Base-by-base conservation (phyloP, 2,329 filamentous ascomycete genomes). In the Xylaria sp. region DNA sequence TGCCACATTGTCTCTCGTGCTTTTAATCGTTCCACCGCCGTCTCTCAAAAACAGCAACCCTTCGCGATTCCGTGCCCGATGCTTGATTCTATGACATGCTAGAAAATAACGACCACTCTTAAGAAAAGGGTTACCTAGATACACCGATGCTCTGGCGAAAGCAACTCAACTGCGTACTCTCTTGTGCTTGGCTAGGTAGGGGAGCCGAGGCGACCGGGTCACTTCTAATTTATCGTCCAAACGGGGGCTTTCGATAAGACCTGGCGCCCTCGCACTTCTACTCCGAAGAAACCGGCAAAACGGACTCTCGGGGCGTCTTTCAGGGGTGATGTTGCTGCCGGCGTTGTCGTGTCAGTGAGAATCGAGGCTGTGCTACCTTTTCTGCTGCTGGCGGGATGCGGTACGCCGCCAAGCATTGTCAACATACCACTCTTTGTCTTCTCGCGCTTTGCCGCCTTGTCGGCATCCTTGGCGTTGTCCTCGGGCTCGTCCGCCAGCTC, bases 211-310 rank as follows among this genome's bases (percentile, higher is more conserved):
- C 32, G 48, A 34, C 10, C 37, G 23, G 10, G 23, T 20, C 52
- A 50, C 25, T 28, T 74, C 77, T 70, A 84, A 63, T 76, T 77
- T 69, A 90, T 72, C 12, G 85, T 86, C 89, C 89, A 95, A 39
- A 94, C 90, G 15, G 92, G 92, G 23, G 92, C 91, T 82, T 94
- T 94, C 70, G 89, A 83, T 75, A 95, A 82, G 57, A 94, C 90
- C 80, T 92, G 92, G 69, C 92, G 88, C 25, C 92, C 91, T 71
- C 91, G 84, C 8, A 95, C 92, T 80, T 94, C 92, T 39, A 94
- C 86, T 20, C 87, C 88, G 66, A 94, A 81, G 78, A 94, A 95
- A 5, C 90, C 91, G 1, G 92, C 90, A 78, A 94, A 92, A 51
- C 92, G 89, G 65, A 95, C 89, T 73, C 88, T 90, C 72, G 77